phyloP scores from a whole-genome alignment of 495 filamentous ascomycete species.

The Podospora bellae-mahoneyi region DNA sequence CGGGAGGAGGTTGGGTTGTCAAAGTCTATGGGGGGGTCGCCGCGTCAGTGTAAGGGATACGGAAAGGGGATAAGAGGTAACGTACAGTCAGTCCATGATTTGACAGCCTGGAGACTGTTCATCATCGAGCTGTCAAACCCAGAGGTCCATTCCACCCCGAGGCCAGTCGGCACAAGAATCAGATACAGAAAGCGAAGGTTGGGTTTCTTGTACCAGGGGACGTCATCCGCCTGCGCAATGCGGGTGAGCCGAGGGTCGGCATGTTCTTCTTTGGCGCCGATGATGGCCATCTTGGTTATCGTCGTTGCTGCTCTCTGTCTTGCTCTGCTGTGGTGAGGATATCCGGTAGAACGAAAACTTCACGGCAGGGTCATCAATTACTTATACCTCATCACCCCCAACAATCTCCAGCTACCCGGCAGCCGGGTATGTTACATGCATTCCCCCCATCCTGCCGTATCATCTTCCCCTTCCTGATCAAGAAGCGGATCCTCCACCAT shows the following conservation, averaged over 20 bases:
- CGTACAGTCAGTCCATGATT: conserved; percentile 55
- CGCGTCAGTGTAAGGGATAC: neutral
- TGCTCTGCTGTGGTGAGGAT: neutral
- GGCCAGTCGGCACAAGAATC: conserved; percentile 59
- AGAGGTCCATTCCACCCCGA: conserved; percentile 66
- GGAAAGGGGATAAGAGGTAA: neutral
- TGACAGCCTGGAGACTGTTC: conserved; percentile 60
- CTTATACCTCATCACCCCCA: neutral
- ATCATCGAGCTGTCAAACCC: conserved; percentile 65
- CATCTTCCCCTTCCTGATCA: neutral
- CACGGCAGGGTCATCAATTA: neutral
- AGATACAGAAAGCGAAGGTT: conserved; percentile 61
- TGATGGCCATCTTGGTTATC: conserved; percentile 23
- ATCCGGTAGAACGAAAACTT: neutral
- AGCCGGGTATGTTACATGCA: neutral
- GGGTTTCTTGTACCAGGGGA: conserved; percentile 59
- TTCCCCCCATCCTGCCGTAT: neutral
- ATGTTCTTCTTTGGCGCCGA: conserved; percentile 27
- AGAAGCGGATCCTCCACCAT: neutral
- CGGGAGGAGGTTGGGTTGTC: conserved; percentile 35
- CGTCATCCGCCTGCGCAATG: conserved; percentile 48
- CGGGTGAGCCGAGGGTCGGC: conserved; percentile 42
- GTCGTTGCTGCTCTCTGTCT: neutral
- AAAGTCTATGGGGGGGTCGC: conserved; percentile 28
- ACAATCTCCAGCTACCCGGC: neutral